Evolutionary conservation across 352 stramenopile species (phyloP), one percentile per base, ranked within the genome.

Genomic region (Phytopythium vexans): DNA sequence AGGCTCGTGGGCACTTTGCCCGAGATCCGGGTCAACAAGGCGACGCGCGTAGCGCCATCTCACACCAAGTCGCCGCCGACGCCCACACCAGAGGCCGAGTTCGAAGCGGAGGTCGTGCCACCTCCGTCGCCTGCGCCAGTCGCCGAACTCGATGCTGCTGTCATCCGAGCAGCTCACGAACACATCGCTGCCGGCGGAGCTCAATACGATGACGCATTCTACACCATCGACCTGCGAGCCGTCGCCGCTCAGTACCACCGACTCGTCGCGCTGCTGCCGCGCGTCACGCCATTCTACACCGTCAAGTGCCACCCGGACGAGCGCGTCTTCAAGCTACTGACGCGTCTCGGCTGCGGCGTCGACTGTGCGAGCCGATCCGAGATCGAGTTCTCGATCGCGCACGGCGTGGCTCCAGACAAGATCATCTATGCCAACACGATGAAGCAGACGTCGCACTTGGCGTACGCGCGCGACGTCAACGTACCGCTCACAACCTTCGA

Each of bases 391-490:
- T 86, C 92, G 3, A 52, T 93, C 9, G 49, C 40, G 0, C 73
- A 82, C 35, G 81, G 83, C 64, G 60, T 82, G 12, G 34, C 59
- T 1, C 55, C 74, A 4, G 56, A 81, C 47, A 59, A 78, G 7
- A 94, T 97, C 58, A 89, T 97, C 38, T 97, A 89, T 59, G 89
- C 89, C 44, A 95, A 97, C 69, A 91, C 89, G 6, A 94, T 87
- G 70, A 97, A 97, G 70, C 68, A 77, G 48, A 66, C 65, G 7
- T 68, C 68, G 2, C 85, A 97, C 55, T 60, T 97, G 35, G 62
- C 66, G 38, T 82, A 83, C 56, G 83, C 87, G 6, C 64, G 72
- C 6, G 63, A 72, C 27, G 52, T 75, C 35, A 67, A 77, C 21
- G 75, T 97, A 16, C 49, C 68, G 9, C 72, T 92, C 56, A 89